Base-by-base conservation (phyloP, 225 moss, liverwort and hornwort species). In the Sphagnum tenellum region DNA sequence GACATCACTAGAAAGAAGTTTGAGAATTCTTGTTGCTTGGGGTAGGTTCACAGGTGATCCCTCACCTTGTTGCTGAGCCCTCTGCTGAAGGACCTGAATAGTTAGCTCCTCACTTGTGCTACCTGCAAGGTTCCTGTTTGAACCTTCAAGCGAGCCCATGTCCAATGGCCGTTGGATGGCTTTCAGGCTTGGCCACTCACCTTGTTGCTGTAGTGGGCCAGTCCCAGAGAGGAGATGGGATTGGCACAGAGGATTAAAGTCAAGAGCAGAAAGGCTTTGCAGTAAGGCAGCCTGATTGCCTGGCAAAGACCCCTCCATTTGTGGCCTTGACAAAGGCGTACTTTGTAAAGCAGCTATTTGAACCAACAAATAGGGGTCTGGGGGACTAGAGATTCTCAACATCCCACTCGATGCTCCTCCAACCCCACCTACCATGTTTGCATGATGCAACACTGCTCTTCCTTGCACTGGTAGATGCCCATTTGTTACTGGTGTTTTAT, bases 221-320 rank as follows among this genome's bases (percentile, higher is more conserved):
- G 80, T 69, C 47, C 71, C 78, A 7, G 82, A 79, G 14, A 80
- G 73, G 70, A 80, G 86, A 58, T 86, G 86, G 14, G 73, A 45
- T 59, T 86, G 83, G 13, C 80, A 58, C 50, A 83, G 73, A 67
- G 77, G 75, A 47, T 86, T 83, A 56, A 86, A 55, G 63, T 86
- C 79, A 47, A 86, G 59, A 5, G 75, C 82, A 45, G 83, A 77
- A 50, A 83, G 63, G 12, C 77, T 62, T 8, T 79, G 62, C 13
- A 86, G 80, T 9, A 29, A 29, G 29, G 29, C 29, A 29, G 29
- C 29, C 29, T 59, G 77, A 29, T 60, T 67, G 59, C 80, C 77
- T 2, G 83, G 65, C 65, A 83, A 72, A 59, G 70, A 71, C 57
- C 76, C 76, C 67, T 77, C 55, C 13, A 78, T 78, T 29, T 74